These are phyloP conservation scores for Porogramme epimiltina DNA, from an alignment of 1,284 basidiomycete genomes.

Conservation along the genomic window DNA sequence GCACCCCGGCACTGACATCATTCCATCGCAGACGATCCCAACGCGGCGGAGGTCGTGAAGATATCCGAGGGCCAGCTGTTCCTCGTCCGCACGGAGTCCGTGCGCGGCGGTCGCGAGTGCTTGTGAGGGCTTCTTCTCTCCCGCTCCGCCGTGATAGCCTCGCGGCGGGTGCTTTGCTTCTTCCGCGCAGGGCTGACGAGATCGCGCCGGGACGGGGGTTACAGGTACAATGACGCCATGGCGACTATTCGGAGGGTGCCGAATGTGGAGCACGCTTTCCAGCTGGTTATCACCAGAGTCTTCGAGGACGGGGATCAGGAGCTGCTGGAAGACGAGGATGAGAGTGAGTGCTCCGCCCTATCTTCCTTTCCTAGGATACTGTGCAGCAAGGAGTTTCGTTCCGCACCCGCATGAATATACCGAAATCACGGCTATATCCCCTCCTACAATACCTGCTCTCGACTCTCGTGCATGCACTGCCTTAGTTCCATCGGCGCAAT, in stretches of 20 bases:
- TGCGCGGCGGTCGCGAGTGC: constrained; percentile 94
- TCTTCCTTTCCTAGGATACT: neutral
- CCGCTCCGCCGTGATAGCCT: neutral
- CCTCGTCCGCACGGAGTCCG: constrained; percentile 87
- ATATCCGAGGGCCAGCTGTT: constrained; percentile 92
- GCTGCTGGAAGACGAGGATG: constrained; percentile 91
- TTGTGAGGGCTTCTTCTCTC: constrained; percentile 64
- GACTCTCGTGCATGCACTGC: too few relatives aligned
- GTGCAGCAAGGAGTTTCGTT: neutral
- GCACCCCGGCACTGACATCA: constrained; percentile 25
- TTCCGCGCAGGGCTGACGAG: too few relatives aligned
- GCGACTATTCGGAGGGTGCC: constrained; percentile 89
- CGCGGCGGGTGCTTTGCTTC: neutral
- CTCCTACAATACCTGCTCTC: too few relatives aligned
- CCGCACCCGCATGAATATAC: too few relatives aligned
- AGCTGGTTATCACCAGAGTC: constrained; percentile 94
- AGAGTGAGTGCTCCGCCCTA: constrained; percentile 62
- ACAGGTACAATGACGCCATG: constrained; percentile 94
- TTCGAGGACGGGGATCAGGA: constrained; percentile 97
- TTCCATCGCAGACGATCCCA: constrained; percentile 66
- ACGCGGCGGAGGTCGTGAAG: constrained; percentile 93
- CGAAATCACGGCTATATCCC: too few relatives aligned
- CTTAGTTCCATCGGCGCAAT: too few relatives aligned
- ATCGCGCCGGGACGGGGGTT: neutral
- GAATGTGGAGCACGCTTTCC: constrained; percentile 86